Evolutionary conservation across 2,329 filamentous ascomycete genomes (phyloP).

Genomic region (Septoria petroselini): DNA sequence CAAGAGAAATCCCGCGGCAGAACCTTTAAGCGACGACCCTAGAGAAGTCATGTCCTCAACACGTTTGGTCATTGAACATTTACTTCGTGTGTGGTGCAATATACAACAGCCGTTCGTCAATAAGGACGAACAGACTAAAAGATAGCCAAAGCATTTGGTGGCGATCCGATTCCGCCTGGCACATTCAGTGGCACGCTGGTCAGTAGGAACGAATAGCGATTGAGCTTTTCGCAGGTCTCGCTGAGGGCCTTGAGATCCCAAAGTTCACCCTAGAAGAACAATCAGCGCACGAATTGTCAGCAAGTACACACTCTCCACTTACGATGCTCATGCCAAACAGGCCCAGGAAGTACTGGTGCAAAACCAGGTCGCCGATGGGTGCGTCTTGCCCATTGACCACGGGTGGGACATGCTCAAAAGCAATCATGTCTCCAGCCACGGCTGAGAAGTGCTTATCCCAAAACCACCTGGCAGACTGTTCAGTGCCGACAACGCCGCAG

Average conservation of each 20-base stretch:
- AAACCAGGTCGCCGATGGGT: conserved; percentile 27
- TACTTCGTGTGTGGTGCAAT: too few species aligned
- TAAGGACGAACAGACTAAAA: conserved; percentile 23
- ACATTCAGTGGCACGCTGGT: conserved; percentile 47
- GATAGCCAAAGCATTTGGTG: conserved; percentile 37
- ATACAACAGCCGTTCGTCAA: background rate
- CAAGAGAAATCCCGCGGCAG: too few species aligned
- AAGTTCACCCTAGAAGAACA: conserved; percentile 40
- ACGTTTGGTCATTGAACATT: background rate
- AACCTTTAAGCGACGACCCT: too few species aligned
- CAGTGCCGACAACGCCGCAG: conserved; percentile 47
- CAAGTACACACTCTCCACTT: too few species aligned
- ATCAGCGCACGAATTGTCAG: too few species aligned
- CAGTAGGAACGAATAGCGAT: conserved; percentile 46
- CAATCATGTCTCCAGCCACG: conserved; percentile 56
- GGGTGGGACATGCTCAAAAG: conserved; percentile 48
- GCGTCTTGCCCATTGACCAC: conserved; percentile 30
- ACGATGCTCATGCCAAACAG: conserved; percentile 45
- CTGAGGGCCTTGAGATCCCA: conserved; percentile 46
- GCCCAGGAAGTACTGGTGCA: conserved; percentile 44
- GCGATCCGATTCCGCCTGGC: conserved; percentile 37
- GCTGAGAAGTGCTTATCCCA: conserved; percentile 58
- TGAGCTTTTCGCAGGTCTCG: conserved; percentile 39
- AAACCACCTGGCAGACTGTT: conserved; percentile 54
- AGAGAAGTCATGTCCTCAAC: too few species aligned